Percentiles rank a stretch among this genome's conserved stretches.
Evolutionary conservation across 768 basidiomycete genomes (phyloP).

Genomic region (Russula olivacea): DNA sequence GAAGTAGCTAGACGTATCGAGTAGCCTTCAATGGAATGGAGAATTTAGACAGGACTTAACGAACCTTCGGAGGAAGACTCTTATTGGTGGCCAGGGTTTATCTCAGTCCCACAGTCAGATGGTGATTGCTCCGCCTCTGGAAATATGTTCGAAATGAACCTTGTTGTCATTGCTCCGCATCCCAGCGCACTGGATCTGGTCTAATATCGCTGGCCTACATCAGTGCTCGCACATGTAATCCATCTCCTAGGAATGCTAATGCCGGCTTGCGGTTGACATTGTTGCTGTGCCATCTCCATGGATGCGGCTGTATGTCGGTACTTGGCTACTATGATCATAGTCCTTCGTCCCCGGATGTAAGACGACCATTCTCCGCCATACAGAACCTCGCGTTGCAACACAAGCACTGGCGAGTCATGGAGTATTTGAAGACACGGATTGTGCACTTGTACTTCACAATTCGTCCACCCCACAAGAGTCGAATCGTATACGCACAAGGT

Average conservation of each 20-base stretch:
- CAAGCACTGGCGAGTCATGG: conserved; percentile 2
- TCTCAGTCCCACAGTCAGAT: conserved; percentile 4
- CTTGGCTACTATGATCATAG: neutral
- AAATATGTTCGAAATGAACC: neutral
- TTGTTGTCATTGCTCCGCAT: neutral
- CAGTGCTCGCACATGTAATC: neutral
- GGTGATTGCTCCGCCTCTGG: neutral
- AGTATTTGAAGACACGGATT: conserved; percentile 10
- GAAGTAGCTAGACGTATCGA: neutral
- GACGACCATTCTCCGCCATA: neutral
- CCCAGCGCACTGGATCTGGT: neutral
- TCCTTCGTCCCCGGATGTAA: neutral
- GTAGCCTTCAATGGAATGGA: neutral
- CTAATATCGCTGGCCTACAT: neutral
- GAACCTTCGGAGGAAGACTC: neutral
- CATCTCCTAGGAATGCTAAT: conserved; percentile 3
- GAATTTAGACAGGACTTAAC: neutral
- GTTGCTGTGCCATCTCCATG: conserved; percentile 10
- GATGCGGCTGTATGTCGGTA: conserved; percentile 6
- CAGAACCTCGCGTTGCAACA: conserved; percentile 6
- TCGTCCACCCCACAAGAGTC: neutral
- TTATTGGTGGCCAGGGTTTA: neutral
- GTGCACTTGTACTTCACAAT: conserved; percentile 1
- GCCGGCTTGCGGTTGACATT: neutral
- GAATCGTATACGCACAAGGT: conserved; percentile 3